phyloP scores from a whole-genome alignment of 306 rosid genomes.

The Mimosa bimucronata region DNA sequence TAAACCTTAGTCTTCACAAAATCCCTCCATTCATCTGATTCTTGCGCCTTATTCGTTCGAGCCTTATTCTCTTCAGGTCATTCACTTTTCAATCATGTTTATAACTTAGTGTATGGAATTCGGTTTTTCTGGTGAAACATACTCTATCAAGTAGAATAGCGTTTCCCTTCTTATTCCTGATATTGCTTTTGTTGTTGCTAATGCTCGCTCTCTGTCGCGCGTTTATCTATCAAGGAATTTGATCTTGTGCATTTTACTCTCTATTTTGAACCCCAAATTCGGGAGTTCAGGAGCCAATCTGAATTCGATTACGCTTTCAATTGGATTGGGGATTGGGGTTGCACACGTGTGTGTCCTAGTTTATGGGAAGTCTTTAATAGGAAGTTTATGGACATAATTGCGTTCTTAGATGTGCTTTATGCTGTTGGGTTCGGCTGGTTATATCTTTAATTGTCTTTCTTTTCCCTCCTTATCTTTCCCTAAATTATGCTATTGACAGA shows the following conservation, averaged over 20 bases:
- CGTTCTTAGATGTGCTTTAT: conserved; percentile 17
- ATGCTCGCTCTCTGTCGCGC: neutral
- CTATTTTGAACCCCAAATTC: neutral
- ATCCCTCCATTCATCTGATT: neutral
- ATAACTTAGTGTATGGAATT: neutral
- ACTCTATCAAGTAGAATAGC: neutral
- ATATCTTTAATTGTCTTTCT: neutral
- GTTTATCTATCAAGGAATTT: neutral
- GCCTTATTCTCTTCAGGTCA: neutral
- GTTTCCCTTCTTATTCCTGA: neutral
- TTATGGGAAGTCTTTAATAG: neutral
- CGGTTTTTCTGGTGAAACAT: neutral
- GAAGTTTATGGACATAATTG: neutral
- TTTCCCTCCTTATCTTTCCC: neutral
- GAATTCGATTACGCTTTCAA: neutral
- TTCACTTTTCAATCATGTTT: neutral
- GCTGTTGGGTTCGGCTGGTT: conserved; percentile 1
- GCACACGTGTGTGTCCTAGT: neutral
- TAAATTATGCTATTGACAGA: neutral
- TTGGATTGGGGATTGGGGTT: neutral
- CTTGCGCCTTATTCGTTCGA: neutral
- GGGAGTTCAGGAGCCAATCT: neutral
- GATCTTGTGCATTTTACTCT: neutral
- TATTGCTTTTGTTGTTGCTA: conserved; percentile 19
- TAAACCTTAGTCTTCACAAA: neutral